phyloP scores from a whole-genome alignment of 768 basidiomycete species.

The Pleurotus tuber-regium region DNA sequence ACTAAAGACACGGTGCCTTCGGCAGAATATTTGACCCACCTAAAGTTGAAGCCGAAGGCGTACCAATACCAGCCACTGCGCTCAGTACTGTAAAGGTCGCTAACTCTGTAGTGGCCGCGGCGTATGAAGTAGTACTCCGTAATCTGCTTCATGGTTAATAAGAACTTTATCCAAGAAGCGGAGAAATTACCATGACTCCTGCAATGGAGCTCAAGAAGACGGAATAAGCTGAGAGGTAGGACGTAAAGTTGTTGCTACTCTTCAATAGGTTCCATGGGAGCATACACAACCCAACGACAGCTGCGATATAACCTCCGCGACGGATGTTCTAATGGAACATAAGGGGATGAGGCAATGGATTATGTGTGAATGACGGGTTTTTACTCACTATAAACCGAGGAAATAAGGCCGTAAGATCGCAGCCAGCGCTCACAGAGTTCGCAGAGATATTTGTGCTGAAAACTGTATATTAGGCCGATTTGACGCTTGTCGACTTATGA shows the following conservation, averaged over 20 bases:
- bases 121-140: constrained; percentile 78
- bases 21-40: constrained; percentile 41
- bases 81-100: constrained; percentile 61
- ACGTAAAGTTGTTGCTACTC: constrained; percentile 72
- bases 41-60: constrained; percentile 69
- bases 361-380: constrained; percentile 1
- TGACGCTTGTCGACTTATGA: no score
- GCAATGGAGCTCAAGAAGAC: constrained; percentile 81
- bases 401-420: constrained; percentile 75
- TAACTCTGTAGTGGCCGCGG: constrained; percentile 66
- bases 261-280: constrained; percentile 77
- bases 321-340: constrained; percentile 72
- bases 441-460: constrained; percentile 75
- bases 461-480: constrained; percentile 9
- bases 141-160: constrained; percentile 52
- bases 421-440: constrained; percentile 81
- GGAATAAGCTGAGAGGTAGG: constrained; percentile 79
- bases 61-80: constrained; percentile 74
- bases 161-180: background rate
- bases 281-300: constrained; percentile 72
- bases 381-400: constrained; percentile 68
- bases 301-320: constrained; percentile 81
- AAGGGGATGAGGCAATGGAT: constrained; percentile 2
- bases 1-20: background rate
- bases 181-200: constrained; percentile 65